A percentile compares a stretch with the other conserved stretches of the same genome.
Evolutionary conservation across 768 basidiomycete genomes (phyloP).

Genomic region (Agaricus blazei): DNA sequence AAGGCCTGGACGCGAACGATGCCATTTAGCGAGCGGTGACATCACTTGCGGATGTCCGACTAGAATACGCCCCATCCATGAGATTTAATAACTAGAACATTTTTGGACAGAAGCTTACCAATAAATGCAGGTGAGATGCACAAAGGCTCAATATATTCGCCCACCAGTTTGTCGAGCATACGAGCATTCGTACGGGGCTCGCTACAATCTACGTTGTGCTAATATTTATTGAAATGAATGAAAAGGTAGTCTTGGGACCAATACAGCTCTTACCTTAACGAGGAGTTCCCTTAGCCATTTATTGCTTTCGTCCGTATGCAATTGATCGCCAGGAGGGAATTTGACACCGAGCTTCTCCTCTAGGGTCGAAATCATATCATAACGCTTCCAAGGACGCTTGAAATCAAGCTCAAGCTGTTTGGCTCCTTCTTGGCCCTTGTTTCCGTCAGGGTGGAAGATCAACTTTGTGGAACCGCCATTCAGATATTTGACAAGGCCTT

Average conservation of each 20-base stretch:
- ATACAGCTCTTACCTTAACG: constrained; percentile 54
- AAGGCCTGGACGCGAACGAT: constrained; percentile 92
- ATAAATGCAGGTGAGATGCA: constrained; percentile 98
- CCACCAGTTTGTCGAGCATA: constrained; percentile 97
- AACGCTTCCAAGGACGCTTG: constrained; percentile 93
- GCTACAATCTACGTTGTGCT: constrained; percentile 96
- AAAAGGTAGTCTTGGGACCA: neutral
- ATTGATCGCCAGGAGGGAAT: constrained; percentile 89
- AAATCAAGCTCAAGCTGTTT: constrained; percentile 79
- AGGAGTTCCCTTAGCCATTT: constrained; percentile 82
- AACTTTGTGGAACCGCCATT: constrained; percentile 78
- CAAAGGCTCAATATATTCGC: constrained; percentile 95
- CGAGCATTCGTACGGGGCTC: constrained; percentile 95
- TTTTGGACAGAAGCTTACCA: constrained; percentile 38
- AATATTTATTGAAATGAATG: neutral
- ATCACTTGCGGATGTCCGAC: constrained; percentile 99
- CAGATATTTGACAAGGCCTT: constrained; percentile 85
- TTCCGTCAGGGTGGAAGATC: constrained; percentile 90
- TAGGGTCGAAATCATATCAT: constrained; percentile 95
- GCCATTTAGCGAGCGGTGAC: constrained; percentile 99
- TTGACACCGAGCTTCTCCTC: constrained; percentile 90
- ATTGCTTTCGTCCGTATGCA: constrained; percentile 86
- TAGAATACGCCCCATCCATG: constrained; percentile 19
- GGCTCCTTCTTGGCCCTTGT: constrained; percentile 64
- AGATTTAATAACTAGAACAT: neutral